Evolutionary conservation across 2,329 filamentous ascomycete species (phyloP), one percentile per base, ranked within the genome.

Genomic region (Arthroderma uncinatum): DNA sequence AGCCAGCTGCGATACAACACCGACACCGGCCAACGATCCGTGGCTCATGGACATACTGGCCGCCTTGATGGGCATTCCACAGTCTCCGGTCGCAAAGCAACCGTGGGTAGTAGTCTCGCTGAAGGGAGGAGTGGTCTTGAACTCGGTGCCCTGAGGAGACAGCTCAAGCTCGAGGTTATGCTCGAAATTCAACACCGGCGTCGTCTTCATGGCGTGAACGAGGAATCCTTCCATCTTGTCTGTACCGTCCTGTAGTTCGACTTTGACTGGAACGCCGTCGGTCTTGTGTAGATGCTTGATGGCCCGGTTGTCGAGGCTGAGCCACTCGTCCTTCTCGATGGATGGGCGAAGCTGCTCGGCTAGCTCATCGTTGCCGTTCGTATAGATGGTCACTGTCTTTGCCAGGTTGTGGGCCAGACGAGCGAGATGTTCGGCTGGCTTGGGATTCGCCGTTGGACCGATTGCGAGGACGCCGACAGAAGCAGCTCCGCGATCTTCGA

Each of bases 401-500:
- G 76, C 68, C 4, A 82, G 69, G 1, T 72, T 71, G 1, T 64
- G 66, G 1, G 75, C 76, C 70, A 77, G 75, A 42, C 72, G 70
- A 0, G 73, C 68, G 8, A 79, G 58, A 57, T 76, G 73, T 0
- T 70, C 59, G 5, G 74, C 68, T 52, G 71, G 65, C 8, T 66
- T 61, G 0, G 68, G 47, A 6, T 62, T 63, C 3, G 65, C 66
- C 6, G 71, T 42, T 36, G 70, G 61, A 0, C 70, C 75, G 14
- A 69, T 68, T 1, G 74, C 75, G 2, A 82, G 69, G 2, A 82
- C 63, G 0, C 78, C 79, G 0, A 73, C 73, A 0, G 76, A 75
- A 0, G 68, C 62, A 2, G 67, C 65, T 1, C 77, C 79, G 12
- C 76, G 72, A 54, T 83, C 78, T 60, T 84, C 81, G 64, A 74